Conservation (phyloP, 257 asterid species). For the Gentiana straminea region DNA sequence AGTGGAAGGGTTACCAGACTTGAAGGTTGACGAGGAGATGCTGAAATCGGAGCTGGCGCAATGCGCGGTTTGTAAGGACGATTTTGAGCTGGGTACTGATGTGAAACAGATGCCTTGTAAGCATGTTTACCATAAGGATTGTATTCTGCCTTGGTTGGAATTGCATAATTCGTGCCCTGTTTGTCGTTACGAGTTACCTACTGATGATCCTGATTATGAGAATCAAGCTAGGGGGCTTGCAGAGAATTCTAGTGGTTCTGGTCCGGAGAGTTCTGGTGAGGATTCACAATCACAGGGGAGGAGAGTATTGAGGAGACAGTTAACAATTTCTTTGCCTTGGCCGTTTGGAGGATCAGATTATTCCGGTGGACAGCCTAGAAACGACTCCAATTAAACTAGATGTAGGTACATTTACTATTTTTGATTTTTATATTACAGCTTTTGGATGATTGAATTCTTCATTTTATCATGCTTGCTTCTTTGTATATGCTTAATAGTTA, state of each 20-base stretch:
- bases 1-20: slow-evolving; percentile 36
- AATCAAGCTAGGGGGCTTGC: slow-evolving; percentile 14
- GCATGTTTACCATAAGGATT: slow-evolving; percentile 63
- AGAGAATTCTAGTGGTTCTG: slow-evolving; percentile 9
- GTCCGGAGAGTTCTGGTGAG: slow-evolving; percentile 13
- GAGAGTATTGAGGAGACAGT: slow-evolving; percentile 21
- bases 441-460: neutral
- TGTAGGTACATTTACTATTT: neutral
- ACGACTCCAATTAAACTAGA: slow-evolving; percentile 15
- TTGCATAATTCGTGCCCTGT: slow-evolving; percentile 80
- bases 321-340: slow-evolving; percentile 39
- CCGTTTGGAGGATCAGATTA: slow-evolving; percentile 28
- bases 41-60: slow-evolving; percentile 52
- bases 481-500: too few relatives aligned
- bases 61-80: slow-evolving; percentile 86
- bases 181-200: slow-evolving; percentile 75
- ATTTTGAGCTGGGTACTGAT: slow-evolving; percentile 39
- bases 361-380: slow-evolving; percentile 16
- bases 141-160: slow-evolving; percentile 78
- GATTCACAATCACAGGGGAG: slow-evolving; percentile 21
- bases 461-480: too few relatives aligned
- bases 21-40: slow-evolving; percentile 37
- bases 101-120: slow-evolving; percentile 83
- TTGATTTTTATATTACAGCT: neutral
- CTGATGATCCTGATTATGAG: slow-evolving; percentile 76